phyloP scores from a whole-genome alignment of 1,139 yeast species.

The Barnettozyma hawaiiensis region DNA sequence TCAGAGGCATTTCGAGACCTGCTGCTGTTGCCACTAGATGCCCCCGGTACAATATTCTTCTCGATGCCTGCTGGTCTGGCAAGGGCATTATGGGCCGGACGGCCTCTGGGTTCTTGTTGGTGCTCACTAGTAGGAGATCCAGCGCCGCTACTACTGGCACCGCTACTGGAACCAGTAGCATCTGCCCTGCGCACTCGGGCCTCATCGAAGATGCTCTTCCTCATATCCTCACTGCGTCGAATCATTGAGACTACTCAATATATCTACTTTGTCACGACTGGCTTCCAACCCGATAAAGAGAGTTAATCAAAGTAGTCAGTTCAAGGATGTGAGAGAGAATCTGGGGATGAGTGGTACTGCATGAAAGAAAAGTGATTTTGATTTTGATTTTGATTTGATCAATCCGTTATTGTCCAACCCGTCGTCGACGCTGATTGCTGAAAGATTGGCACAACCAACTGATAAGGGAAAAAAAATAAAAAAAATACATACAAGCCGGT shows the following conservation, averaged over 20 bases:
- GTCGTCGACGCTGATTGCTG: too few species aligned
- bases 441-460: too few species aligned
- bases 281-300: too few species aligned
- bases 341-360: too few species aligned
- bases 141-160: background rate
- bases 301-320: background rate
- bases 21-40: background rate
- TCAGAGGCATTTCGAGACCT: constrained; percentile 2
- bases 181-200: background rate
- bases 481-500: too few species aligned
- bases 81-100: background rate
- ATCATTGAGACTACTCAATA: constrained; percentile 3
- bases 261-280: too few species aligned
- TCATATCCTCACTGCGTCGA: constrained; percentile 6
- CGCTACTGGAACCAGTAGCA: background rate
- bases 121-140: too few species aligned
- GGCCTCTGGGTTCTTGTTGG: background rate
- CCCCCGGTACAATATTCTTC: constrained; percentile 5
- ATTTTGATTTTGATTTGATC: too few species aligned
- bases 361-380: too few species aligned
- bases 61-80: constrained; percentile 6
- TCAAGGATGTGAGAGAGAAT: too few species aligned
- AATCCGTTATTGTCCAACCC: too few species aligned
- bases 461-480: too few species aligned
- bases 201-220: constrained; percentile 4